Evolutionary conservation across 306 rosid genomes (phyloP).

Genomic region (Castanea sativa): DNA sequence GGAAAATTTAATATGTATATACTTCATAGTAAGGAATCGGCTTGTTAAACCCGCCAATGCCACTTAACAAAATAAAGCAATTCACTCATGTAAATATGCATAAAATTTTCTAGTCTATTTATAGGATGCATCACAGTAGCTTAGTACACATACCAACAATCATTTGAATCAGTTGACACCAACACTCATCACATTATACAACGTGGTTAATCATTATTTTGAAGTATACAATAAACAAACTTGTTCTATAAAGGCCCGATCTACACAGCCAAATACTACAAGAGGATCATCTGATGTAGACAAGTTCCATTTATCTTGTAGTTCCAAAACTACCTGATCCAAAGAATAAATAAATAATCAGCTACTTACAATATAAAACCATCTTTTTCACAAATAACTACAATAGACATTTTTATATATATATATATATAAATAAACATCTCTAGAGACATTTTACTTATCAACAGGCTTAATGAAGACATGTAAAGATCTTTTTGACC

Average conservation of each 20-base stretch:
- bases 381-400: not conserved
- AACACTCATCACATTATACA: not conserved
- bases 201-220: slow-evolving; percentile 3
- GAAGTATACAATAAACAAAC: slow-evolving; percentile 38
- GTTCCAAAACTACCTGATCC: slow-evolving; percentile 78
- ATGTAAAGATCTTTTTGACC: not conserved
- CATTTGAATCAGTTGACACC: slow-evolving; percentile 14
- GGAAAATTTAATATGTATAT: slow-evolving; percentile 9
- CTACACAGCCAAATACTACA: slow-evolving; percentile 62
- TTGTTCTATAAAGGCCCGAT: slow-evolving; percentile 56
- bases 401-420: not conserved
- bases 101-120: slow-evolving; percentile 10
- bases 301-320: slow-evolving; percentile 75
- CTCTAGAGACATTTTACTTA: not conserved
- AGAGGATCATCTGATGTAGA: slow-evolving; percentile 88
- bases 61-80: not conserved
- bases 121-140: not conserved
- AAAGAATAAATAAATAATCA: slow-evolving; percentile 5
- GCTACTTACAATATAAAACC: not conserved
- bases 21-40: not conserved
- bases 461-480: not conserved
- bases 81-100: not conserved
- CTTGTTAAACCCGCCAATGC: not conserved
- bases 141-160: slow-evolving; percentile 1
- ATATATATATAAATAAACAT: too few relatives aligned